Evolutionary conservation across 108 stramenopile genomes (phyloP), one percentile per base, ranked within the genome.

Genomic region (Phaeodactylum tricornutum): DNA sequence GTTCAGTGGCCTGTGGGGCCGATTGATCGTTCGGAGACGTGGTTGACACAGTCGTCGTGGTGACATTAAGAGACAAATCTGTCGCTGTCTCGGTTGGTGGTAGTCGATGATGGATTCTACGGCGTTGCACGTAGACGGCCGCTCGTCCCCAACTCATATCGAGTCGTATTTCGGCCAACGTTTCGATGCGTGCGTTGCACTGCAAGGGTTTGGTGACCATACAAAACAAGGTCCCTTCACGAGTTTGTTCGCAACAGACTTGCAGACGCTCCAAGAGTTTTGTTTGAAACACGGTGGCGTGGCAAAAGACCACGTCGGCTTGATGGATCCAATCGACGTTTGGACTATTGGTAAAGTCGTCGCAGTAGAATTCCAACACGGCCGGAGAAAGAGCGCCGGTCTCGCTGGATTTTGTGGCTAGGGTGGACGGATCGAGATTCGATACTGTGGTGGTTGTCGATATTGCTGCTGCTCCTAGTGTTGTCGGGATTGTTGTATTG

Each of bases 91-190:
- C n/a, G n/a, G n/a, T n/a, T n/a, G n/a, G n/a, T n/a, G n/a, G n/a
- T n/a, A n/a, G n/a, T n/a, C n/a, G n/a, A n/a, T n/a, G n/a, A n/a
- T n/a, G n/a, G n/a, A n/a, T n/a, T n/a, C n/a, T n/a, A n/a, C n/a
- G n/a, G n/a, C n/a, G n/a, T 50, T 50, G 50, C 3, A 50, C 4
- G 23, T 11, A 37, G 24, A 50, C 50, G 6, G 50, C 38, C n/a
- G 50, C 22, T 24, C 19, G 16, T 6, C 50, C 50, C 50, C 50
- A 50, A 37, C 23, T 37, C 50, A 50, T 50, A 4, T 50, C 50
- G 6, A 50, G 39, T 5, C 38, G 50, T 19, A 50, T 14, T 9
- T 5, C 17, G 14, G 7, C 5, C 7, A 50, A 3, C 3, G 50
- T 50, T 43, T 8, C 21, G 38, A 50, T 50, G 31, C n/a, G 12